phyloP scores from a whole-genome alignment of 768 basidiomycete genomes.

The Kwoniella bestiolae region DNA sequence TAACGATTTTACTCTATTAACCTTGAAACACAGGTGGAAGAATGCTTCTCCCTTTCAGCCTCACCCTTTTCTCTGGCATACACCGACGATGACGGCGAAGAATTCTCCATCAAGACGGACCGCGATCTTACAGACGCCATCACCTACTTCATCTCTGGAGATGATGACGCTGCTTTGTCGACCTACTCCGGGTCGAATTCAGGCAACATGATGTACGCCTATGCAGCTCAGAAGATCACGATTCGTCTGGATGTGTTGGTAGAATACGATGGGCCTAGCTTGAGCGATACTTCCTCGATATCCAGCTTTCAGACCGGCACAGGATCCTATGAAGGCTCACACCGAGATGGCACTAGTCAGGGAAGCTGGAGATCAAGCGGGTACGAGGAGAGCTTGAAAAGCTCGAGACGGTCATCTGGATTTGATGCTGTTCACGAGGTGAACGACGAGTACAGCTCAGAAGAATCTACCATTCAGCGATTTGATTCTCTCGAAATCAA shows the following conservation, averaged over 20 bases:
- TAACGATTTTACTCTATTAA: too few species aligned
- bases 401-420: background rate
- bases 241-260: conserved; percentile 75
- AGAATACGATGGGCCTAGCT: conserved; percentile 87
- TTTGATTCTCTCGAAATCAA: background rate
- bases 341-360: conserved; percentile 58
- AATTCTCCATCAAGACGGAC: conserved; percentile 67
- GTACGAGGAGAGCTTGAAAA: conserved; percentile 12
- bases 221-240: conserved; percentile 69
- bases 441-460: background rate
- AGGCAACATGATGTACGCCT: conserved; percentile 38
- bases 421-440: background rate
- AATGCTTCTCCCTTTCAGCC: conserved; percentile 75
- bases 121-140: conserved; percentile 83
- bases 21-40: conserved; percentile 69
- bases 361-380: conserved; percentile 29
- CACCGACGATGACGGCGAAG: conserved; percentile 81
- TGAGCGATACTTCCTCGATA: conserved; percentile 85
- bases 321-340: conserved; percentile 47
- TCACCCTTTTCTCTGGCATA: conserved; percentile 76
- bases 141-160: conserved; percentile 76
- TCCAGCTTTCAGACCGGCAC: conserved; percentile 75
- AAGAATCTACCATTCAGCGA: background rate
- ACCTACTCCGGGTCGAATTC: conserved; percentile 66
- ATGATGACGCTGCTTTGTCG: conserved; percentile 71